Conservation (phyloP, 805 yeast genomes). For the Metschnikowia chrysomelidarum region DNA sequence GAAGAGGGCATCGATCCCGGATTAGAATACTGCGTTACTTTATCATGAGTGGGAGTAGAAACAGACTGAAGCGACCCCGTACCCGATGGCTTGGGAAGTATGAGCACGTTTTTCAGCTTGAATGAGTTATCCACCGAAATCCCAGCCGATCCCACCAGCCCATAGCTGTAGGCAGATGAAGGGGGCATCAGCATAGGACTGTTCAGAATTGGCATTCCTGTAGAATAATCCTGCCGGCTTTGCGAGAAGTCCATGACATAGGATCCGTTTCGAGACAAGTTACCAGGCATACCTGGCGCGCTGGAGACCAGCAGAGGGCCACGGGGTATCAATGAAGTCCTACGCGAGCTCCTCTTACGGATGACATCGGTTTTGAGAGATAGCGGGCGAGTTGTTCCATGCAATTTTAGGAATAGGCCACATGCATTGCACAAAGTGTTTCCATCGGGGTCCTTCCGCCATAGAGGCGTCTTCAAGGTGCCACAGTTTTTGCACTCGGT, state of each 20-base stretch:
- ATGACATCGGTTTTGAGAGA: conserved; percentile 57
- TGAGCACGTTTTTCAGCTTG: conserved; percentile 38
- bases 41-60: conserved; percentile 3
- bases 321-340: conserved; percentile 14
- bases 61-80: conserved; percentile 1
- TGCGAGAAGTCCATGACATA: conserved; percentile 9
- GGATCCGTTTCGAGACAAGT: conserved; percentile 6
- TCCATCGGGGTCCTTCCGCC: conserved; percentile 60
- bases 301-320: conserved; percentile 10
- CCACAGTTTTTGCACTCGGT: conserved; percentile 58
- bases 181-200: conserved; percentile 9
- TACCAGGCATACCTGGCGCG: conserved; percentile 2
- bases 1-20: conserved; percentile 16
- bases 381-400: conserved; percentile 61
- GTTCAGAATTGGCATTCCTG: conserved; percentile 11
- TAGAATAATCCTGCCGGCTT: conserved; percentile 4
- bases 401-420: conserved; percentile 58
- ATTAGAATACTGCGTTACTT: neutral
- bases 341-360: conserved; percentile 52
- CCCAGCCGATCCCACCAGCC: conserved; percentile 9
- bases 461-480: conserved; percentile 58
- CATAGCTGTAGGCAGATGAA: conserved; percentile 7
- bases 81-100: conserved; percentile 38
- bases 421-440: conserved; percentile 65
- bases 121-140: conserved; percentile 15